A percentile compares a stretch with the other conserved stretches of the same genome.
Conservation (phyloP, 352 stramenopile genomes). For the Phytopythium montanum region DNA sequence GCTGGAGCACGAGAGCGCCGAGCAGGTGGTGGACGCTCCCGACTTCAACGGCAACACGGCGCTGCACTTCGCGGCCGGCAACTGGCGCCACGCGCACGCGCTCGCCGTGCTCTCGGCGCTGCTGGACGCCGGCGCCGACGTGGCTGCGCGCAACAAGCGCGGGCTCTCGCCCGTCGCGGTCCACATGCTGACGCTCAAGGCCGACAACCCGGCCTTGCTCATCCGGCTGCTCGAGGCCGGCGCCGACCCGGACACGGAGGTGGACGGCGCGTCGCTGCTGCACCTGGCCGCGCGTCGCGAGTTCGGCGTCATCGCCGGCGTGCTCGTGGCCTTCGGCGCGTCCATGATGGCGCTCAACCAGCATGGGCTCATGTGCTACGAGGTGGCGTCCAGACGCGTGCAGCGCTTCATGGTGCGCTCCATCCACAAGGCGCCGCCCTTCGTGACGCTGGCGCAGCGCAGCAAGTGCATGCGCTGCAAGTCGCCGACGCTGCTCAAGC, state of each 20-base stretch:
- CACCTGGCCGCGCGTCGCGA: constrained; percentile 51
- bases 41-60: constrained; percentile 83
- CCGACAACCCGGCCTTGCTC: constrained; percentile 64
- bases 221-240: constrained; percentile 64
- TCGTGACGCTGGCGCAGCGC: constrained; percentile 43
- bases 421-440: constrained; percentile 45
- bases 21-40: constrained; percentile 62
- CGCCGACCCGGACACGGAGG: constrained; percentile 54
- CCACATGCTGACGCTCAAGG: constrained; percentile 76
- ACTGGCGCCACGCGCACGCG: constrained; percentile 47
- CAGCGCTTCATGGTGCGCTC: constrained; percentile 69
- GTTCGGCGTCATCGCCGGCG: constrained; percentile 47
- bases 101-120: constrained; percentile 44
- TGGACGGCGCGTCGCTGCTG: constrained; percentile 57
- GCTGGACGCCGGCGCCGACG: constrained; percentile 47
- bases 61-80: constrained; percentile 71
- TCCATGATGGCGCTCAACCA: constrained; percentile 59
- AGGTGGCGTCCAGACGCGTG: constrained; percentile 59
- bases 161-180: constrained; percentile 64
- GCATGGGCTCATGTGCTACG: constrained; percentile 74
- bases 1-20: constrained; percentile 60
- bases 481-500: constrained; percentile 31
- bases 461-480: constrained; percentile 78
- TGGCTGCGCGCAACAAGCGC: constrained; percentile 53
- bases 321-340: constrained; percentile 59